These are phyloP conservation scores for Termitomyces sp. DNA, from an alignment of 768 basidiomycete genomes.

Conservation along the genomic window DNA sequence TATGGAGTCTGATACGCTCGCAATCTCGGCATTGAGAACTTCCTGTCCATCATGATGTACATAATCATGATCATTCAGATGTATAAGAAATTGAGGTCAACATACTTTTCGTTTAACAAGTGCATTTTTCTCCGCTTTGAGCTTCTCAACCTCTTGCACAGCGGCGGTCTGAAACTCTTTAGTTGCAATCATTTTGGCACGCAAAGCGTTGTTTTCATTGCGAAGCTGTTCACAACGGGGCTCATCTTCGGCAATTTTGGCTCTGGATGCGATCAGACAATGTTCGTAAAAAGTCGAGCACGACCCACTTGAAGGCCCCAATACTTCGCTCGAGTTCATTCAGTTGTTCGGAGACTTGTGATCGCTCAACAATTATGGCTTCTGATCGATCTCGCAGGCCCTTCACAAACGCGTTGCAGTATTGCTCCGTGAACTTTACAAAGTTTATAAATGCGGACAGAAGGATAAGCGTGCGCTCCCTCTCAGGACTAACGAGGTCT, in stretches of 20 bases:
- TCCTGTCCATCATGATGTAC: constrained; percentile 35
- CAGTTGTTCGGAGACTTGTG: constrained; percentile 47
- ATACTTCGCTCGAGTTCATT: constrained; percentile 49
- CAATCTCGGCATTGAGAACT: constrained; percentile 56
- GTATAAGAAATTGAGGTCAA: background rate
- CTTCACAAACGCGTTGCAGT: constrained; percentile 55
- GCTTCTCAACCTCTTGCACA: constrained; percentile 62
- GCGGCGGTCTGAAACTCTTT: constrained; percentile 60
- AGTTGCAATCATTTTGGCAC: constrained; percentile 63
- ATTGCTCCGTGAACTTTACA: constrained; percentile 82
- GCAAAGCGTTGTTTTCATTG: constrained; percentile 57
- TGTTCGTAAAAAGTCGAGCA: background rate
- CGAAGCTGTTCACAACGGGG: constrained; percentile 60
- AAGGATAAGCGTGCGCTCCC: constrained; percentile 67
- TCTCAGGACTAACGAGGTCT: constrained; percentile 72
- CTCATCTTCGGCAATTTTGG: constrained; percentile 65
- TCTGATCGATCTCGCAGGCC: constrained; percentile 61
- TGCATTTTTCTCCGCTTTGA: constrained; percentile 68
- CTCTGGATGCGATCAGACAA: constrained; percentile 30
- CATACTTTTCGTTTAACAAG: constrained; percentile 62
- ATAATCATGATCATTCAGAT: background rate
- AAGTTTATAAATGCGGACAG: constrained; percentile 93
- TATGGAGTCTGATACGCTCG: constrained; percentile 57
- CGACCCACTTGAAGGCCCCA: constrained; percentile 50
- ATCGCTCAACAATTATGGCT: constrained; percentile 57